Evolutionary conservation across 305 asterid genomes (phyloP).

Genomic region (Rubia peregrina): DNA sequence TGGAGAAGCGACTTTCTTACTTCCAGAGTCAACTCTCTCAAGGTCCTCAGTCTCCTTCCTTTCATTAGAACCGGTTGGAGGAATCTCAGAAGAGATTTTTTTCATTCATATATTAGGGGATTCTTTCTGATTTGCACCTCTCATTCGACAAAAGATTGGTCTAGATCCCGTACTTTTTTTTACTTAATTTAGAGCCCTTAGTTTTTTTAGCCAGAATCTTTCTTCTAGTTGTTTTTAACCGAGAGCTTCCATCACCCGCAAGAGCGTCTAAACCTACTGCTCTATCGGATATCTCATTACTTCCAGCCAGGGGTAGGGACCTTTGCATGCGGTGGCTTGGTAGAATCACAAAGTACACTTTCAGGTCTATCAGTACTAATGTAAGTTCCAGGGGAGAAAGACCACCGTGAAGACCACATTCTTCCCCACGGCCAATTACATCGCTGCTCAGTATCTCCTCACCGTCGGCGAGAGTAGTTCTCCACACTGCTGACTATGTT

Average conservation of each 20-base stretch:
- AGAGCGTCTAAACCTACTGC: constrained; percentile 25
- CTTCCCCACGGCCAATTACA: too few relatives aligned
- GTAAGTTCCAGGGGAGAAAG: background rate
- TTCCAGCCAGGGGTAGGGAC: constrained; percentile 21
- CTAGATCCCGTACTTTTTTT: constrained; percentile 46
- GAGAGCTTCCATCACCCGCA: constrained; percentile 24
- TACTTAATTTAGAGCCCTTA: constrained; percentile 39
- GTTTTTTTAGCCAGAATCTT: constrained; percentile 44
- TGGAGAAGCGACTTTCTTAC: constrained; percentile 18
- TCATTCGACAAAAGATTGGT: constrained; percentile 32
- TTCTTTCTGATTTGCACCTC: constrained; percentile 35
- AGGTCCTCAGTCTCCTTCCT: constrained; percentile 22
- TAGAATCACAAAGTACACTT: constrained; percentile 21
- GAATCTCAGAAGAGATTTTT: constrained; percentile 21
- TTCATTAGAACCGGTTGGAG: constrained; percentile 20
- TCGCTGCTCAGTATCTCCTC: too few relatives aligned
- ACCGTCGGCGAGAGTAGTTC: too few relatives aligned
- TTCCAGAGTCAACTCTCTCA: constrained; percentile 25
- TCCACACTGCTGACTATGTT: too few relatives aligned
- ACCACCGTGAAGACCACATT: too few relatives aligned
- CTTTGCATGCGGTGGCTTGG: constrained; percentile 23
- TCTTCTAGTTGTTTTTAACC: constrained; percentile 30
- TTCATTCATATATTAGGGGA: constrained; percentile 25
- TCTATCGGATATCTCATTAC: constrained; percentile 20
- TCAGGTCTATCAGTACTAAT: constrained; percentile 20